Percentiles rank a stretch among this genome's conserved stretches.
phyloP scores from a whole-genome alignment of 2,329 filamentous ascomycete species.

The Beauveria rudraprayagi region DNA sequence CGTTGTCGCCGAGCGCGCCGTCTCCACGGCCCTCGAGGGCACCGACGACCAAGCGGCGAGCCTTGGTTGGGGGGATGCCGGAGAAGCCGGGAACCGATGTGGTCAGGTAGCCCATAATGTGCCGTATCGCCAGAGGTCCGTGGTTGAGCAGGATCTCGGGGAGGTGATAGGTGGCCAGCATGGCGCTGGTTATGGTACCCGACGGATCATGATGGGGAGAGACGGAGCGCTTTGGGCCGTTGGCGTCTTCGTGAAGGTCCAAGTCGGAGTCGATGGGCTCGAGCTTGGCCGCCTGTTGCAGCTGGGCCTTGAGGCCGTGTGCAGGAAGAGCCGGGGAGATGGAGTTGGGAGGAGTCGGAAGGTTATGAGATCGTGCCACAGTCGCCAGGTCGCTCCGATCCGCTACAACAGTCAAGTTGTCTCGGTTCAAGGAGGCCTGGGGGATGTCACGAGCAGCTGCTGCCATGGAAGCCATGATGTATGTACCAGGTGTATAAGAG shows the following conservation, averaged over 20 bases:
- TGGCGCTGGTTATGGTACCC: slow-evolving; percentile 72
- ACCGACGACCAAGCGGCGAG: slow-evolving; percentile 82
- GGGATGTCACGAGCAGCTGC: slow-evolving; percentile 61
- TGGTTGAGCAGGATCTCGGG: slow-evolving; percentile 84
- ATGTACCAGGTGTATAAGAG: slow-evolving; percentile 30
- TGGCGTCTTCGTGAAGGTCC: slow-evolving; percentile 61
- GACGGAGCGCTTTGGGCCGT: slow-evolving; percentile 26
- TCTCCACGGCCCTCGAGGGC: slow-evolving; percentile 74
- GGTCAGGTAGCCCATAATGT: slow-evolving; percentile 91
- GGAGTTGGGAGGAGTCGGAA: slow-evolving; percentile 91
- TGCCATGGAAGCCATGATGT: slow-evolving; percentile 57
- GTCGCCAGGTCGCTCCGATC: slow-evolving; percentile 52
- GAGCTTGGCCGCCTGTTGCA: slow-evolving; percentile 50
- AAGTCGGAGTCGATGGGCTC: slow-evolving; percentile 76
- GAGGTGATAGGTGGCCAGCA: slow-evolving; percentile 84
- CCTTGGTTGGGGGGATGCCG: slow-evolving; percentile 80
- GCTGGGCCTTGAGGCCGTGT: slow-evolving; percentile 66
- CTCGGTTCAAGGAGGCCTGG: slow-evolving; percentile 52
- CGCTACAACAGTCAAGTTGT: slow-evolving; percentile 68
- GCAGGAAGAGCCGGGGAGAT: slow-evolving; percentile 83
- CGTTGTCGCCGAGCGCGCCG: slow-evolving; percentile 54
- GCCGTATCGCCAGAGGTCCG: slow-evolving; percentile 85
- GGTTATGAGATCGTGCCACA: slow-evolving; percentile 53
- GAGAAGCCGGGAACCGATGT: slow-evolving; percentile 90
- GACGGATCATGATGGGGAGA: slow-evolving; percentile 58